Percentiles rank a stretch among this genome's conserved stretches.
Evolutionary conservation across 2,329 filamentous ascomycete species (phyloP).

Genomic region (Amesomyces nigricolor): DNA sequence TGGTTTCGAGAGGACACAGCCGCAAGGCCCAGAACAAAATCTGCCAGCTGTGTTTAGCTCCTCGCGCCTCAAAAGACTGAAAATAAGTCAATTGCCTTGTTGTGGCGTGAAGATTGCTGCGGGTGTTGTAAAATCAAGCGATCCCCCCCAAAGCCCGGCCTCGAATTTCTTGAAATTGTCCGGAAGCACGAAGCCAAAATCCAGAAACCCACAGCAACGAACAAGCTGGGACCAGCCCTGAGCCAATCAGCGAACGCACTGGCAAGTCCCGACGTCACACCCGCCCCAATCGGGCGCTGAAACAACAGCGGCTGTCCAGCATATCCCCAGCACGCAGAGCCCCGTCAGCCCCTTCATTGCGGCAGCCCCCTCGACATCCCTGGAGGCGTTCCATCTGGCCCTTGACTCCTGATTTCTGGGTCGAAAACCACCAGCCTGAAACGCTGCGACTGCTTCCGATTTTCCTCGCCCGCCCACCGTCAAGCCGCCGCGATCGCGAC

Average conservation of each 20-base stretch:
- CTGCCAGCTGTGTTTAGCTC: background rate
- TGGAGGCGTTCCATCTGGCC: conserved; percentile 21
- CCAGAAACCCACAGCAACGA: conserved; percentile 5
- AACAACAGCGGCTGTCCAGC: conserved; percentile 23
- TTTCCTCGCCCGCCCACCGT: conserved; percentile 10
- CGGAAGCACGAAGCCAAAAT: background rate
- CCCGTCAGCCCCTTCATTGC: conserved; percentile 26
- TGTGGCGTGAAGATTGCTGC: background rate
- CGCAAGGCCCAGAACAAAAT: background rate
- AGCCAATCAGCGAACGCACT: conserved; percentile 21
- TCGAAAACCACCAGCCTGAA: conserved; percentile 24
- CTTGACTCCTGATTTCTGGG: conserved; percentile 22
- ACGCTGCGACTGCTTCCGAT: conserved; percentile 22
- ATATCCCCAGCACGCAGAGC: conserved; percentile 18
- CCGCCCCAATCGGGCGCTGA: conserved; percentile 21
- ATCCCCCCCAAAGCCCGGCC: background rate
- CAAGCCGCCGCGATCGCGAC: background rate
- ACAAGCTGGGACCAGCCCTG: background rate
- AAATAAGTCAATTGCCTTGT: background rate
- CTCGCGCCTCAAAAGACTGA: background rate
- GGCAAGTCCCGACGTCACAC: conserved; percentile 17
- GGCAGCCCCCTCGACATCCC: conserved; percentile 18
- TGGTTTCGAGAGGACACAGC: conserved; percentile 16
- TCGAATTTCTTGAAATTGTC: background rate
- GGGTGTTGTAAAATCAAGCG: background rate